These are phyloP conservation scores for Puccinia sorghi DNA, from an alignment of 1,284 basidiomycete species.

Conservation along the genomic window DNA sequence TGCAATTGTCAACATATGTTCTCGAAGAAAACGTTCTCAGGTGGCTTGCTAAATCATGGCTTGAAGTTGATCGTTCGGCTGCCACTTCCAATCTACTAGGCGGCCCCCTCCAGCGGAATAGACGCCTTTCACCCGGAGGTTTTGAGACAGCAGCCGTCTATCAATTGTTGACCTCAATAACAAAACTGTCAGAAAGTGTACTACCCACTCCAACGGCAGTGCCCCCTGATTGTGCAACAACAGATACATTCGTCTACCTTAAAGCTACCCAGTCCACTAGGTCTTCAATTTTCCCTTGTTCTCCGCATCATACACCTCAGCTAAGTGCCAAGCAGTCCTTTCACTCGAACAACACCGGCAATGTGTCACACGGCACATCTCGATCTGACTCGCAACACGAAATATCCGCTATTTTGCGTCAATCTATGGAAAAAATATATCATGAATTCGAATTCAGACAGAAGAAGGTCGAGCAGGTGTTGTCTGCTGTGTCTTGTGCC, in stretches of 20 bases:
- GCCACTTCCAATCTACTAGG: slow-evolving; percentile 11
- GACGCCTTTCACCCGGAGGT: slow-evolving; percentile 3
- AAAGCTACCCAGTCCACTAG: slow-evolving; percentile 26
- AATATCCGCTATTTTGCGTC: slow-evolving; percentile 19
- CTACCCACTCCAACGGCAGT: slow-evolving; percentile 1
- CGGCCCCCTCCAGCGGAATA: slow-evolving; percentile 11
- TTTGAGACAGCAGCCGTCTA: slow-evolving; percentile 32
- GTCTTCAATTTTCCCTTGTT: slow-evolving; percentile 29
- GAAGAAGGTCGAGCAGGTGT: slow-evolving; percentile 10
- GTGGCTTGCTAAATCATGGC: slow-evolving; percentile 80
- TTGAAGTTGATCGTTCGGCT: slow-evolving; percentile 60
- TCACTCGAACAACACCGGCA: not conserved
- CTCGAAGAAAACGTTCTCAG: slow-evolving; percentile 77
- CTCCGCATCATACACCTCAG: not conserved
- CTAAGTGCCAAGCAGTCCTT: not conserved
- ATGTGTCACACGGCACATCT: not conserved
- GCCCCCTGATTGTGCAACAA: slow-evolving; percentile 22
- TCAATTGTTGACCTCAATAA: slow-evolving; percentile 18
- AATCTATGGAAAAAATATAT: slow-evolving; percentile 26
- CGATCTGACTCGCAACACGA: not conserved
- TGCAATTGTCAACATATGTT: slow-evolving; percentile 72
- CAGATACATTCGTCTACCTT: slow-evolving; percentile 23
- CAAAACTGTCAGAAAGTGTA: slow-evolving; percentile 1
- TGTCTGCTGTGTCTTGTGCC: slow-evolving; percentile 16
- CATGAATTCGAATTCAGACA: slow-evolving; percentile 26